A percentile compares a stretch with the other conserved stretches of the same genome.
These are phyloP conservation scores for Raffaelea albimanens DNA, from an alignment of 2,329 filamentous ascomycete genomes.

Conservation along the genomic window DNA sequence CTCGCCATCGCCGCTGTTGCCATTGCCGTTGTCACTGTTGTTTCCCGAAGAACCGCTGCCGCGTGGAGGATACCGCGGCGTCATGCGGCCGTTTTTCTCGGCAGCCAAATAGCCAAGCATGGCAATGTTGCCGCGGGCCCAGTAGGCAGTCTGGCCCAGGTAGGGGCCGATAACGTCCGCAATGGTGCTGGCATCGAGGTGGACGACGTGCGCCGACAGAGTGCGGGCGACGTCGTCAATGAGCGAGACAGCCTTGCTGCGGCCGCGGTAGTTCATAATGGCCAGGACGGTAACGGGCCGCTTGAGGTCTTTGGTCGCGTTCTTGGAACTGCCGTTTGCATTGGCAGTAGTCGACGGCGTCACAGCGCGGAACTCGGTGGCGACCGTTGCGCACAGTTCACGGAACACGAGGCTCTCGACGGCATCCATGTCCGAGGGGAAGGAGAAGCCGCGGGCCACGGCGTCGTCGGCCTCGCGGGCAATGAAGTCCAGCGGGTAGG, in stretches of 20 bases:
- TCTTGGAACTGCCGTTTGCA: neutral
- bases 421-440: conserved; percentile 3
- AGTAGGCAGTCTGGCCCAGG: conserved; percentile 48
- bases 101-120: conserved; percentile 48
- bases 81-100: conserved; percentile 41
- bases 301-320: conserved; percentile 15
- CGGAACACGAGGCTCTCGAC: conserved; percentile 17
- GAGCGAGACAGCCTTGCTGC: conserved; percentile 16
- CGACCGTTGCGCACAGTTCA: conserved; percentile 22
- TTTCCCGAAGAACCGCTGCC: conserved; percentile 25
- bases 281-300: conserved; percentile 25
- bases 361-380: conserved; percentile 20
- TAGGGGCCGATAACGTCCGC: conserved; percentile 62
- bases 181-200: conserved; percentile 59
- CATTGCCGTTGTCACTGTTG: conserved; percentile 16
- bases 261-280: conserved; percentile 24
- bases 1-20: neutral
- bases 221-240: conserved; percentile 21
- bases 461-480: conserved; percentile 6
- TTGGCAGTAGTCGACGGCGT: conserved; percentile 9
- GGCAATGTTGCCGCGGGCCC: conserved; percentile 38
- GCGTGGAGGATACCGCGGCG: conserved; percentile 26
- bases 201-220: conserved; percentile 56
- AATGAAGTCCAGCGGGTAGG: neutral
- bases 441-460: neutral